These are phyloP conservation scores for Beauveria caledonica DNA, from an alignment of 2,329 filamentous ascomycete genomes.

Conservation along the genomic window DNA sequence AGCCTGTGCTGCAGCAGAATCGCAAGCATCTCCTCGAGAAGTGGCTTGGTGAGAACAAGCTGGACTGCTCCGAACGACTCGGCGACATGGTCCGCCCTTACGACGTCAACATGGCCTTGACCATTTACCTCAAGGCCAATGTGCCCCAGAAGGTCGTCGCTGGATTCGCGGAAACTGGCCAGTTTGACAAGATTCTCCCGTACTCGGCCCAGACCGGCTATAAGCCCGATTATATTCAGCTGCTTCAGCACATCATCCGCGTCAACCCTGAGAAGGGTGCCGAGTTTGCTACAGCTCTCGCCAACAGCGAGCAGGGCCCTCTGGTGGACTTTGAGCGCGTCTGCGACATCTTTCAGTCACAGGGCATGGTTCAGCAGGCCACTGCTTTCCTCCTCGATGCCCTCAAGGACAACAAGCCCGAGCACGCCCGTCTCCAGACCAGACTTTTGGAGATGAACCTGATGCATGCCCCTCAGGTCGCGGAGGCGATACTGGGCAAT, in stretches of 20 bases:
- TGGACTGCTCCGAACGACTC: conserved; percentile 91
- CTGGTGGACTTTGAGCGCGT: conserved; percentile 90
- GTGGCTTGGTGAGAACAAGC: conserved; percentile 93
- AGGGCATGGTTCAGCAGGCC: conserved; percentile 95
- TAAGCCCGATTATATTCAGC: conserved; percentile 87
- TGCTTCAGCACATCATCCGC: conserved; percentile 87
- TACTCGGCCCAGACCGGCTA: conserved; percentile 82
- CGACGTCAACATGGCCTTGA: conserved; percentile 78
- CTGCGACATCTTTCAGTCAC: conserved; percentile 95
- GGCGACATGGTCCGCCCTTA: conserved; percentile 89
- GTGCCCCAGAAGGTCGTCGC: conserved; percentile 91
- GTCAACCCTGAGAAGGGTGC: conserved; percentile 88
- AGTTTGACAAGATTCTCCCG: conserved; percentile 93
- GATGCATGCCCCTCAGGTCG: conserved; percentile 91
- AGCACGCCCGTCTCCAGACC: conserved; percentile 90
- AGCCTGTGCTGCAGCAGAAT: conserved; percentile 86
- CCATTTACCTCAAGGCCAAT: conserved; percentile 85
- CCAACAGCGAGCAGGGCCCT: conserved; percentile 79
- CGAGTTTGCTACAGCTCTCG: conserved; percentile 88
- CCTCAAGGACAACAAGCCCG: conserved; percentile 86
- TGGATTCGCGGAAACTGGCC: conserved; percentile 87
- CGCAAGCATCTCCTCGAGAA: conserved; percentile 95
- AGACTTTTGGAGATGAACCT: conserved; percentile 97
- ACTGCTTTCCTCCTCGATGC: conserved; percentile 97
- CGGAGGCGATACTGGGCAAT: conserved; percentile 94